Percentiles rank a stretch among this genome's conserved stretches.
phyloP scores from a whole-genome alignment of 164 flowering plant species.

The Protea cynaroides region DNA sequence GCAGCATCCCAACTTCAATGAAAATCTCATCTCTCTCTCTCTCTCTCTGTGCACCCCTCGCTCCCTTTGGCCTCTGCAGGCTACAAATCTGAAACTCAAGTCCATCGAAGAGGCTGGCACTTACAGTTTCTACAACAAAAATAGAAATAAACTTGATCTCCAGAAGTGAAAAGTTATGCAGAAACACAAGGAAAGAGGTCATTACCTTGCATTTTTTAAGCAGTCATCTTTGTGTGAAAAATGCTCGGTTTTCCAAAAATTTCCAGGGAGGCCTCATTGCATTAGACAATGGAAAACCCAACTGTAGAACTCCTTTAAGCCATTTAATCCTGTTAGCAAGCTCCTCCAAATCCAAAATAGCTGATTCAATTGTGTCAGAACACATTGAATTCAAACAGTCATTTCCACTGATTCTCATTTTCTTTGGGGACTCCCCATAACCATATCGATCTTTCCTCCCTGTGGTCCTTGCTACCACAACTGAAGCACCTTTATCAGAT shows the following conservation, averaged over 20 bases:
- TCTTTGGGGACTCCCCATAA: slow-evolving; percentile 19
- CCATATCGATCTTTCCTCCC: slow-evolving; percentile 6
- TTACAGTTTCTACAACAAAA: too few species aligned
- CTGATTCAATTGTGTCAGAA: slow-evolving; percentile 37
- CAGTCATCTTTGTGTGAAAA: slow-evolving; percentile 26
- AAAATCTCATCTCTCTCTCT: too few species aligned
- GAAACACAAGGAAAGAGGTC: too few species aligned
- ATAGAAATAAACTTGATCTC: too few species aligned
- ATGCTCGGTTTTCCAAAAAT: slow-evolving; percentile 28
- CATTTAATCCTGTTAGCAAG: slow-evolving; percentile 43
- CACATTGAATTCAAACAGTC: slow-evolving; percentile 14
- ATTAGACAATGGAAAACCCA: slow-evolving; percentile 23
- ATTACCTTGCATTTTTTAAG: neutral
- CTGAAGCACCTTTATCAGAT: slow-evolving; percentile 13
- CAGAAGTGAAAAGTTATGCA: too few species aligned
- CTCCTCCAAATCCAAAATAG: slow-evolving; percentile 55
- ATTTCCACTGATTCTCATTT: slow-evolving; percentile 16
- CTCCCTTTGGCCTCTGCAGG: too few species aligned
- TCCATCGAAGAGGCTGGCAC: too few species aligned
- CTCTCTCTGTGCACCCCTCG: too few species aligned
- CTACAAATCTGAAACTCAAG: too few species aligned
- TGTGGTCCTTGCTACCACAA: slow-evolving; percentile 1
- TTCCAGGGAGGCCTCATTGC: slow-evolving; percentile 35
- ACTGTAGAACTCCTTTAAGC: slow-evolving; percentile 33
- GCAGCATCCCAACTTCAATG: too few species aligned